Conservation (phyloP, 345 rosid genomes). For the Populus nigra region DNA sequence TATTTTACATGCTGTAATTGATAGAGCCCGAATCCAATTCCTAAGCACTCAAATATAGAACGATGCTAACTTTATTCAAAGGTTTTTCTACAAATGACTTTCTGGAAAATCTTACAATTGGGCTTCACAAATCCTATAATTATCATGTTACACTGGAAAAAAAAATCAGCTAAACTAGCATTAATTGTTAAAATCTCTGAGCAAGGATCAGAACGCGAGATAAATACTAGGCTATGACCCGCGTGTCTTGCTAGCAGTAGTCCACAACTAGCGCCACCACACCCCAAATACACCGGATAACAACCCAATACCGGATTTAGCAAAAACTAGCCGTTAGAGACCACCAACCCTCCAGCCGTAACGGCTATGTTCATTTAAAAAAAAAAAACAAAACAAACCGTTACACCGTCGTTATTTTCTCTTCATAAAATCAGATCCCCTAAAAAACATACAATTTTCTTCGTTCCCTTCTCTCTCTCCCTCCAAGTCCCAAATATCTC, state of each 20-base stretch:
- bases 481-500: background rate
- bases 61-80: background rate
- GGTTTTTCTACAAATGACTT: too few relatives aligned
- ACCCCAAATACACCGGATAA: background rate
- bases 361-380: slow-evolving; percentile 8
- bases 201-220: too few relatives aligned
- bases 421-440: background rate
- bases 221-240: background rate
- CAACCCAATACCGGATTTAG: background rate
- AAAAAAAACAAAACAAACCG: background rate
- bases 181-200: too few relatives aligned
- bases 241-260: background rate
- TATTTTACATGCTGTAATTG: background rate
- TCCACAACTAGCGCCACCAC: too few relatives aligned
- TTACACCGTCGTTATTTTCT: background rate
- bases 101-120: too few relatives aligned
- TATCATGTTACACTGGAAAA: too few relatives aligned
- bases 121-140: too few relatives aligned
- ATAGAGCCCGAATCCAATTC: background rate
- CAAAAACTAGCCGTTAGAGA: slow-evolving; percentile 1
- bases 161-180: too few relatives aligned
- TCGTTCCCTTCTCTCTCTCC: background rate
- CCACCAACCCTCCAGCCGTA: background rate
- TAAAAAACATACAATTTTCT: background rate
- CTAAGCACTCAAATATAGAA: background rate